A percentile compares a stretch with the other conserved stretches of the same genome.
These are phyloP conservation scores for Linnemannia elongata DNA, from an alignment of 192 early-diverging fungal species.

Conservation along the genomic window DNA sequence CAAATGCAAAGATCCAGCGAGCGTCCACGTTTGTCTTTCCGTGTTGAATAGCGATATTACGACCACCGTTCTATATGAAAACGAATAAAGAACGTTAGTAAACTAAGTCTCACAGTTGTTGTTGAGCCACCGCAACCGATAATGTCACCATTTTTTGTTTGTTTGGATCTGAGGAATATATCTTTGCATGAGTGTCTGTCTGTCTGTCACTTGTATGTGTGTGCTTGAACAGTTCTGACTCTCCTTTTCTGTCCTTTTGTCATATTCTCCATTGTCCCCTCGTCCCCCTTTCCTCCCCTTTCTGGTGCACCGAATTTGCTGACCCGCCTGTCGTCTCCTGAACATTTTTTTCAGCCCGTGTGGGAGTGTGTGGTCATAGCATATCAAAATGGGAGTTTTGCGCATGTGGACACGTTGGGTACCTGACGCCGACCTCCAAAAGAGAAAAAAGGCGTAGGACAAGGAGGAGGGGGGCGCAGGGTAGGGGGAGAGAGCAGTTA, in stretches of 20 bases:
- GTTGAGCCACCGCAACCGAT: not conserved
- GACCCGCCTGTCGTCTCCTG: slow-evolving; percentile 1
- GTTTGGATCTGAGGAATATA: not conserved
- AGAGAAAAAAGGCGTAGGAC: not conserved
- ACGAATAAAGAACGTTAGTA: not conserved
- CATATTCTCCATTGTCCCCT: not conserved
- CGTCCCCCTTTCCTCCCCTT: slow-evolving; percentile 2
- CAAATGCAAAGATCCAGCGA: slow-evolving; percentile 75
- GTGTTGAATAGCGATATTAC: slow-evolving; percentile 69
- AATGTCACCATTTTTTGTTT: not conserved
- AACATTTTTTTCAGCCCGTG: not conserved
- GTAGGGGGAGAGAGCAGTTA: not conserved
- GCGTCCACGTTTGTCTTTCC: slow-evolving; percentile 61
- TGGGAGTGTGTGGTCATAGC: not conserved
- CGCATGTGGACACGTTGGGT: slow-evolving; percentile 1
- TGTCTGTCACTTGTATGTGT: not conserved
- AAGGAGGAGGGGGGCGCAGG: not conserved
- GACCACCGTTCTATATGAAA: slow-evolving; percentile 68
- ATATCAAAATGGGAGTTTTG: slow-evolving; percentile 13
- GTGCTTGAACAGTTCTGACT: not conserved
- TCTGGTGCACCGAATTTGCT: not conserved
- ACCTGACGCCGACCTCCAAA: not conserved
- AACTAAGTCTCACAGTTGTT: not conserved
- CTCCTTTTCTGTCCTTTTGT: slow-evolving; percentile 10
- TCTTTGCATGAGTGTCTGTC: not conserved